These are phyloP conservation scores for Pulveroboletus sp. DNA, from an alignment of 768 basidiomycete species.

Conservation along the genomic window DNA sequence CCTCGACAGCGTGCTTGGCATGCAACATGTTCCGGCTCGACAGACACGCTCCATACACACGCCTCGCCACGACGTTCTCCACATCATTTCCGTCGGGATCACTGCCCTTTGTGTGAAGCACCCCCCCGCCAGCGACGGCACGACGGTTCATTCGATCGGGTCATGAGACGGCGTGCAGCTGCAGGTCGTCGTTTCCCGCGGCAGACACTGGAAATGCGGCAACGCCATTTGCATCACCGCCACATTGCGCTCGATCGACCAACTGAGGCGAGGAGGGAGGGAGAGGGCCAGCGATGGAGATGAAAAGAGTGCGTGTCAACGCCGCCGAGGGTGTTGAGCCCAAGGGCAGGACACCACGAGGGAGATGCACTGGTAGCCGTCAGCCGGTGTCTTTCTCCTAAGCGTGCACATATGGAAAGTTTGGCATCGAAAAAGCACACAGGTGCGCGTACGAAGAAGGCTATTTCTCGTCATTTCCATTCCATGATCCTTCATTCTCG, in stretches of 20 bases:
- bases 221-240: constrained; percentile 3
- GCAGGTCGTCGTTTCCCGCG: neutral
- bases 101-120: neutral
- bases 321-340: constrained; percentile 5
- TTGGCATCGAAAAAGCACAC: constrained; percentile 21
- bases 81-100: constrained; percentile 22
- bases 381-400: constrained; percentile 1
- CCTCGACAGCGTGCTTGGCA: constrained; percentile 10
- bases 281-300: constrained; percentile 7
- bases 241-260: neutral
- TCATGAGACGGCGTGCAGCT: neutral
- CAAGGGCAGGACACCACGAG: constrained; percentile 26
- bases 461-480: constrained; percentile 8
- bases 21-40: constrained; percentile 27
- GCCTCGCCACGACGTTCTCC: constrained; percentile 6
- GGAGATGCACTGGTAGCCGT: neutral
- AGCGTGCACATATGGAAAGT: constrained; percentile 21
- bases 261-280: constrained; percentile 3
- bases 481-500: neutral
- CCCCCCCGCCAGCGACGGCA: constrained; percentile 8
- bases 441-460: constrained; percentile 3
- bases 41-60: constrained; percentile 21
- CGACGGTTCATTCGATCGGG: constrained; percentile 1
- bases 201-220: neutral
- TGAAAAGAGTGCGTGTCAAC: constrained; percentile 6